Percentiles rank a stretch among this genome's conserved stretches.
Conservation (phyloP, 2,329 filamentous ascomycete species). For the Colletotrichum zoysiae region DNA sequence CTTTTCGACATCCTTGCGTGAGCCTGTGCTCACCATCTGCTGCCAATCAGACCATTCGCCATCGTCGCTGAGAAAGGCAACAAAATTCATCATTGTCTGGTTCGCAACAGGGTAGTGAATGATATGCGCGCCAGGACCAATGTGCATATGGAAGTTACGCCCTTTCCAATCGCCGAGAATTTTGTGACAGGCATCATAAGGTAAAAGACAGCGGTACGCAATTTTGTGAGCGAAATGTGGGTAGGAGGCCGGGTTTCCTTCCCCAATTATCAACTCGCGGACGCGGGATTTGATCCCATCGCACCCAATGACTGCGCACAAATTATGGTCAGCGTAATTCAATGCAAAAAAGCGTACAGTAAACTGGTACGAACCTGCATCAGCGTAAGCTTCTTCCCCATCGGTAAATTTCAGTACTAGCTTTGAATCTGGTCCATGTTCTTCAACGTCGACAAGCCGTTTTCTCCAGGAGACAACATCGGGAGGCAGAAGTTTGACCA, state of each 20-base stretch:
- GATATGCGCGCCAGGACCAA: not conserved
- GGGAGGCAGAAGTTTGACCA: conserved; percentile 21
- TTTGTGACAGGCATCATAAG: not conserved
- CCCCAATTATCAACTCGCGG: not conserved
- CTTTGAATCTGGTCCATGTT: not conserved
- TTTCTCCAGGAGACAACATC: conserved; percentile 25
- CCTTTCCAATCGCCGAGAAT: conserved; percentile 27
- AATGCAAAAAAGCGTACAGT: not conserved
- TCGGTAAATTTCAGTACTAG: not conserved
- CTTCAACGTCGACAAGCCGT: not conserved
- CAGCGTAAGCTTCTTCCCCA: not conserved
- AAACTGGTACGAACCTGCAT: not conserved
- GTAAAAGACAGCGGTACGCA: conserved; percentile 43
- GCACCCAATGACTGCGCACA: conserved; percentile 60
- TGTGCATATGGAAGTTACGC: conserved; percentile 3
- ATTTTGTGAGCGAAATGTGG: conserved; percentile 42
- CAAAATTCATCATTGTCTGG: not conserved
- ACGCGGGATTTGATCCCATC: conserved; percentile 64
- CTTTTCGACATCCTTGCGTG: conserved; percentile 21
- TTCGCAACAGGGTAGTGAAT: not conserved
- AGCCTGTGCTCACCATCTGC: conserved; percentile 18
- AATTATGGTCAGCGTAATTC: not conserved
- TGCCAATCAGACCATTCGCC: not conserved
- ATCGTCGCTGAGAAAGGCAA: not conserved
- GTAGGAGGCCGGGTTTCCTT: not conserved